Evolutionary conservation across 1,284 basidiomycete species (phyloP).

Genomic region (Ustanciosporium gigantosporum): DNA sequence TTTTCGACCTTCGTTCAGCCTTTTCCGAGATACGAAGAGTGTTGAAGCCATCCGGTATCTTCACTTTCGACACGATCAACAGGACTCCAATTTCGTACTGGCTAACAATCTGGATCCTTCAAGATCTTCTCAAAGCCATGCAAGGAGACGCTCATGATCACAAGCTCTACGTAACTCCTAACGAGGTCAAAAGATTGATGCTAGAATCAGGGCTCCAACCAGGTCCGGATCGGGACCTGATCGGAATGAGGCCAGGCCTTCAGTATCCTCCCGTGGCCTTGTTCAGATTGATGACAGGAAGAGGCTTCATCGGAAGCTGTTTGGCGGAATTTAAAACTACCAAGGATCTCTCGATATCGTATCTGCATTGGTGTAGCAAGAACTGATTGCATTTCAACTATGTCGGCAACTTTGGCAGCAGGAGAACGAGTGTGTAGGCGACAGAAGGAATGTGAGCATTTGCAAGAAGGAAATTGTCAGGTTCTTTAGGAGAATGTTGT

Average conservation of each 20-base stretch:
- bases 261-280: conserved; percentile 8
- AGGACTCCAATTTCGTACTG: conserved; percentile 39
- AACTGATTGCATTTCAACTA: background rate
- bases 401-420: no score
- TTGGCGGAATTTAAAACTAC: conserved; percentile 10
- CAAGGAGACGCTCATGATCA: conserved; percentile 43
- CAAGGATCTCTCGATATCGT: conserved; percentile 12
- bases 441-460: background rate
- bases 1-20: conserved; percentile 24
- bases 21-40: conserved; percentile 68
- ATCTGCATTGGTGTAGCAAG: conserved; percentile 20
- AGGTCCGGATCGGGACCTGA: conserved; percentile 9
- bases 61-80: conserved; percentile 68
- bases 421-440: background rate
- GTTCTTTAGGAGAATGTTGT: no score
- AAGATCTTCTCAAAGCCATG: conserved; percentile 24
- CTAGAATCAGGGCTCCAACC: background rate
- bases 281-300: conserved; percentile 10
- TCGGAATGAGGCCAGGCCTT: conserved; percentile 17
- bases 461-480: no score
- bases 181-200: conserved; percentile 10
- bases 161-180: conserved; percentile 25
- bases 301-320: conserved; percentile 11
- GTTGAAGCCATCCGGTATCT: conserved; percentile 88
- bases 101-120: conserved; percentile 33